Percentiles rank a stretch among this genome's conserved stretches.
Evolutionary conservation across 1,284 basidiomycete species (phyloP).

Genomic region (Cryptococcus sp.): DNA sequence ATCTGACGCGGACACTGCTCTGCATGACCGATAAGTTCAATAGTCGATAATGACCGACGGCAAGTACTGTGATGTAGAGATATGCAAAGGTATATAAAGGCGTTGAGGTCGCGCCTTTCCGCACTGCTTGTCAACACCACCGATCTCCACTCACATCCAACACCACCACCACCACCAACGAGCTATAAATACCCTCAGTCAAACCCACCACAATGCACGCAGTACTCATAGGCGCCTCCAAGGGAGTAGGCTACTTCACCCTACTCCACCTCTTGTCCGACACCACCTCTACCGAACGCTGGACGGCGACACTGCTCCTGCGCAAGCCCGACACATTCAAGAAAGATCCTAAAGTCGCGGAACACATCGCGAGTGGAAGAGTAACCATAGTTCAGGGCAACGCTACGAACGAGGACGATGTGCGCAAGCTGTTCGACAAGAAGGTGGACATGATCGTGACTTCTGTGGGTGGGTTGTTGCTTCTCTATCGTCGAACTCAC

Average conservation of each 20-base stretch:
- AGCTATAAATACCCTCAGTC: too few species aligned
- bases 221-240: conserved; percentile 31
- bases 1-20: too few species aligned
- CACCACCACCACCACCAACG: too few species aligned
- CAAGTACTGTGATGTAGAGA: too few species aligned
- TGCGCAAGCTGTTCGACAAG: conserved; percentile 21
- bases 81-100: too few species aligned
- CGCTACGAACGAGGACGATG: conserved; percentile 28
- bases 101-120: too few species aligned
- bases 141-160: too few species aligned
- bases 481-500: neutral
- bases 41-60: too few species aligned
- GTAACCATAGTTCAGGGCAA: conserved; percentile 29
- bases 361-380: conserved; percentile 19
- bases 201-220: conserved; percentile 10
- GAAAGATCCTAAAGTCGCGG: conserved; percentile 12
- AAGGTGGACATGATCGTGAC: conserved; percentile 29
- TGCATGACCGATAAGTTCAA: too few species aligned
- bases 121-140: too few species aligned
- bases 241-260: conserved; percentile 20
- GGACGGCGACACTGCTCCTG: conserved; percentile 19
- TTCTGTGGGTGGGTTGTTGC: conserved; percentile 29
- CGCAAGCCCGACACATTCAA: conserved; percentile 26
- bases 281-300: neutral
- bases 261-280: conserved; percentile 15